Conservation (phyloP, 768 basidiomycete genomes). For the Pulveroboletus sp. region DNA sequence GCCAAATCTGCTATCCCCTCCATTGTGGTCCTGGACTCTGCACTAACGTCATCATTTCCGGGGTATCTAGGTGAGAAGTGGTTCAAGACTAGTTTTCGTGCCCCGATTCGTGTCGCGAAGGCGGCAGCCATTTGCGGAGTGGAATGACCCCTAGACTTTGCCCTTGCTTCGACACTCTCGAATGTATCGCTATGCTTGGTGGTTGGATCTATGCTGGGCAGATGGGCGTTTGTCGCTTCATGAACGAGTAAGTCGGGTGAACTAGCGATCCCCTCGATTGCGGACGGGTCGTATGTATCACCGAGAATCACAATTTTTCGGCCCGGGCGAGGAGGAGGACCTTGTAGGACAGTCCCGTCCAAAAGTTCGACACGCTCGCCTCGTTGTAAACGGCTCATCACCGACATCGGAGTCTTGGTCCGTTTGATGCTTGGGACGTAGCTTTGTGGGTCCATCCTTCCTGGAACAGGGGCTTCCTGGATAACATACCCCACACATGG, state of each 20-base stretch:
- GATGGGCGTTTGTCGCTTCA: conserved; percentile 86
- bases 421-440: conserved; percentile 70
- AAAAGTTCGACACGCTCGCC: conserved; percentile 61
- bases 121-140: conserved; percentile 88
- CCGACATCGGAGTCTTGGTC: conserved; percentile 65
- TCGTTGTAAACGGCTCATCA: conserved; percentile 63
- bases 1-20: conserved; percentile 59
- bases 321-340: conserved; percentile 63
- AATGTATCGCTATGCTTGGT: conserved; percentile 63
- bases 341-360: conserved; percentile 71
- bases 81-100: conserved; percentile 68
- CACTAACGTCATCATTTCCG: conserved; percentile 55
- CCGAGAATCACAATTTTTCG: conserved; percentile 81
- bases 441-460: conserved; percentile 67
- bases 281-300: conserved; percentile 80
- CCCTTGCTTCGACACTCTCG: conserved; percentile 56
- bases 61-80: conserved; percentile 85
- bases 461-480: conserved; percentile 65
- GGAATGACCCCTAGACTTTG: conserved; percentile 81
- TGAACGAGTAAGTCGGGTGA: conserved; percentile 78
- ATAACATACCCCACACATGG: conserved; percentile 82
- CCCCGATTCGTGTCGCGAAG: conserved; percentile 67
- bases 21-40: conserved; percentile 56
- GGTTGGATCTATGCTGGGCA: conserved; percentile 58
- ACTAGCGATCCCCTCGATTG: conserved; percentile 55